These are phyloP conservation scores for Sphaerostilbella broomeana DNA, from an alignment of 2,329 filamentous ascomycete species.

Conservation along the genomic window DNA sequence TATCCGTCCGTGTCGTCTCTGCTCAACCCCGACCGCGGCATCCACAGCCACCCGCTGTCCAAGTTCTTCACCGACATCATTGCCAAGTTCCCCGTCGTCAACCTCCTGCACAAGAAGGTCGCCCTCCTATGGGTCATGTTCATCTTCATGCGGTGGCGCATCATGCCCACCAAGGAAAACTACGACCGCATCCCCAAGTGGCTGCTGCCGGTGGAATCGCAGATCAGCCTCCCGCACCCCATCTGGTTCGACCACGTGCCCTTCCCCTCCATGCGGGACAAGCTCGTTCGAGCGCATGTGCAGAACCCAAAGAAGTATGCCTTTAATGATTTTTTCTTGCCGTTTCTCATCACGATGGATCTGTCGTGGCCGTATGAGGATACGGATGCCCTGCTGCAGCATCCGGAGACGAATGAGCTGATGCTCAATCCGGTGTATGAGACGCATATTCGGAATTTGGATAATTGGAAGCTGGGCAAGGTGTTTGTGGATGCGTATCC, in stretches of 20 bases:
- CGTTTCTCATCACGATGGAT: slow-evolving; percentile 67
- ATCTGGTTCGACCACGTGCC: slow-evolving; percentile 79
- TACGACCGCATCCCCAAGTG: slow-evolving; percentile 71
- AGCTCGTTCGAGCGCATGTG: slow-evolving; percentile 47
- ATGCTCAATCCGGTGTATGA: slow-evolving; percentile 85
- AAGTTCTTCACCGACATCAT: slow-evolving; percentile 83
- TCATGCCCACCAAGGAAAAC: slow-evolving; percentile 71
- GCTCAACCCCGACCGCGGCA: slow-evolving; percentile 60
- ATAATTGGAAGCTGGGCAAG: slow-evolving; percentile 76
- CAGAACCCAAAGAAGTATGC: slow-evolving; percentile 46
- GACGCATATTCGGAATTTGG: slow-evolving; percentile 63
- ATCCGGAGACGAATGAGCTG: slow-evolving; percentile 55
- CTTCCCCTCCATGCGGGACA: slow-evolving; percentile 70
- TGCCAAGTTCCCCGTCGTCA: slow-evolving; percentile 73
- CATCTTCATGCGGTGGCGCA: slow-evolving; percentile 77
- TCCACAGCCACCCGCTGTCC: slow-evolving; percentile 67
- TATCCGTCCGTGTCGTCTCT: slow-evolving; percentile 77
- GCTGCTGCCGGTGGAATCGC: slow-evolving; percentile 58
- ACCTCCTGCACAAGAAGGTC: slow-evolving; percentile 71
- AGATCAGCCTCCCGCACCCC: slow-evolving; percentile 63
- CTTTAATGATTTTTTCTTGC: slow-evolving; percentile 79
- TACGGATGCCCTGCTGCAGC: slow-evolving; percentile 59
- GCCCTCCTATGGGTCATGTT: slow-evolving; percentile 84
- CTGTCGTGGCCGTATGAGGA: slow-evolving; percentile 82
- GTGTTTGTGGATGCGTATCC: slow-evolving; percentile 63